Percentiles rank a stretch among this genome's conserved stretches.
phyloP scores from a whole-genome alignment of 2,329 filamentous ascomycete species.

The Magnaporthiopsis incrustans region DNA sequence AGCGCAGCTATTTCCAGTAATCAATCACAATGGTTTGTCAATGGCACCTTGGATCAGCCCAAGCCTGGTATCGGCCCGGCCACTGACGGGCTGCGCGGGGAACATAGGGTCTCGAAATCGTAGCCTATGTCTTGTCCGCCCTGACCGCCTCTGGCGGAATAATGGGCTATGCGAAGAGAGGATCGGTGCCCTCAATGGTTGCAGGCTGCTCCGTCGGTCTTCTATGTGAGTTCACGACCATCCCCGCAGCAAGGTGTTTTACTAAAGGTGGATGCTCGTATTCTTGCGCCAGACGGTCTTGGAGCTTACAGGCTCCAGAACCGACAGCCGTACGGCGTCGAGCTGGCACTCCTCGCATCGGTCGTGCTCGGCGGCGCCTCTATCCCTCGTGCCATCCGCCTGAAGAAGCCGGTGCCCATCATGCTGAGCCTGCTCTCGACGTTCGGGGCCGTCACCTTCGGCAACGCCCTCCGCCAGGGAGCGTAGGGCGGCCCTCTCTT shows the following conservation, averaged over 20 bases:
- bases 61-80: neutral
- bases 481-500: constrained; percentile 19
- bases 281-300: constrained; percentile 51
- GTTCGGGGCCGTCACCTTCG: constrained; percentile 74
- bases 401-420: constrained; percentile 75
- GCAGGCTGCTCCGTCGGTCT: constrained; percentile 78
- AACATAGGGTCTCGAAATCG: constrained; percentile 26
- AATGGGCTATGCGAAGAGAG: constrained; percentile 76
- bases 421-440: constrained; percentile 70
- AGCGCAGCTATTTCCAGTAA: neutral
- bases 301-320: constrained; percentile 75
- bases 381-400: constrained; percentile 77
- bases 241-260: neutral
- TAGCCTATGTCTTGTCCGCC: constrained; percentile 70
- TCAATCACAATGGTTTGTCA: neutral
- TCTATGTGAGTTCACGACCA: constrained; percentile 36
- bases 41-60: neutral
- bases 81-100: neutral
- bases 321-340: constrained; percentile 70
- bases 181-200: constrained; percentile 77
- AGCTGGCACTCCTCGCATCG: constrained; percentile 82
- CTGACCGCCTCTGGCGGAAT: constrained; percentile 83
- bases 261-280: neutral
- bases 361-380: constrained; percentile 76
- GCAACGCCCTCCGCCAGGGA: constrained; percentile 50